Base-by-base conservation (phyloP, 345 rosid species). In the Atalantia buxifolia region DNA sequence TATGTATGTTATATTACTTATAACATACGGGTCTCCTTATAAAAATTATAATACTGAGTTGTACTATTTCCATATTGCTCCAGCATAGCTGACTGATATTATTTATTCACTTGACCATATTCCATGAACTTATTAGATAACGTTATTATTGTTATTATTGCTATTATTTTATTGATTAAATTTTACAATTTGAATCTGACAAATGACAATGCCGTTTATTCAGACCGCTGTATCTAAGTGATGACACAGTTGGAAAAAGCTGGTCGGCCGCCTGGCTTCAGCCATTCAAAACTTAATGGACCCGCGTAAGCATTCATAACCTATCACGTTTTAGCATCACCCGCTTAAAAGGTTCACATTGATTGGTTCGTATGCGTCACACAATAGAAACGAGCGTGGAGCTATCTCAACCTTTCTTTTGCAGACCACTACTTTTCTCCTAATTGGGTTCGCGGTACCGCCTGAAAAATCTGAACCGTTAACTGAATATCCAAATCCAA, bases 351-450 rank as follows among this genome's bases (percentile, higher is more conserved):
- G 2, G 10, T n/a, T 7, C 18, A 27, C 19, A 24, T 13, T 63
- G 24, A 75, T 75, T 76, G 72, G 53, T 35, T 6, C 72, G 79
- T 66, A 33, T 21, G 0, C 0, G 19, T 56, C 36, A 76, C 35
- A 22, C 56, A 0, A 35, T 1, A 4, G 10, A 55, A 18, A 16
- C 22, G 55, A 38, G 38, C 36, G 65, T 76, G 72, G 50, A 2
- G 6, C 33, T 2, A 40, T 40, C 27, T 25, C 13, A 12, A 0
- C 67, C 40, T 33, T 56, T 19, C 71, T 71, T 76, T 50, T 75
- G 72, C 77, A 80, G 65, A 64, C 64, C 76, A 70, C 60, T 66
- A 80, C 83, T 62, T 84, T 77, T 55, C 21, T 27, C 81, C 81
- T 76, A 69, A 80, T 82, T 80, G 81, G n/a, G 87, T 60, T 57